Base-by-base conservation (phyloP, 805 yeast genomes). In the Kodamaea fukazawae region DNA sequence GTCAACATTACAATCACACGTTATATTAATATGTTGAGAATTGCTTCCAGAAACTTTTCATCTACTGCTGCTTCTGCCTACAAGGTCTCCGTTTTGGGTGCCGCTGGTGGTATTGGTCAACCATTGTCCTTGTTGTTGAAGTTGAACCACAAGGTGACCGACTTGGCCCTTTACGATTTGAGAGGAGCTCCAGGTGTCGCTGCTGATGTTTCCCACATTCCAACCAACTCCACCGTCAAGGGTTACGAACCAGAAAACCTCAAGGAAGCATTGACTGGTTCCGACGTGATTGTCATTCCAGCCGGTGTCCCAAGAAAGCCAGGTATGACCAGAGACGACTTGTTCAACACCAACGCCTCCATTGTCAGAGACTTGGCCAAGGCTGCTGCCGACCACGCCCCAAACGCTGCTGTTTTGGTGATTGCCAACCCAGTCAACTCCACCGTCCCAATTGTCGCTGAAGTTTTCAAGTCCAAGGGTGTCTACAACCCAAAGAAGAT, bases 221-320 rank as follows among this genome's bases (percentile, higher is more conserved):
- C 95, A 72, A 86, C 96, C 61, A 80, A 86, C 75, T 86, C 96
- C 48, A 78, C 78, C 42, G 96, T 91, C 55, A 77, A 71, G 51
- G 97, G 97, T 50, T 90, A 76, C 76, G 76, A 86, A 44, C 95
- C 96, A 53, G 95, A 86, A 49, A 78, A 81, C 45, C 70, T 88
- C 48, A 70, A 74, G 44, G 70, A 68, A 41, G 95, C 96, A 13
- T 70, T 90, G 53, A 69, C 75, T 38, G 89, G 82, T 36, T 78
- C 96, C 38, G 95, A 89, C 55, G 81, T 90, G 45, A 90, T 90
- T 38, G 78, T 90, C 43, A 86, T 90, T 67, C 96, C 97, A 61
- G 97, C 97, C 42, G 97, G 97, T 75, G 95, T 90, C 43, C 97
- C 95, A 75, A 86, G 95, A 80, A 90, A 89, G 75, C 97, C 97